A percentile compares a stretch with the other conserved stretches of the same genome.
Evolutionary conservation across 169 alveolate species (phyloP).

Genomic region (Eimeria brunetti): DNA sequence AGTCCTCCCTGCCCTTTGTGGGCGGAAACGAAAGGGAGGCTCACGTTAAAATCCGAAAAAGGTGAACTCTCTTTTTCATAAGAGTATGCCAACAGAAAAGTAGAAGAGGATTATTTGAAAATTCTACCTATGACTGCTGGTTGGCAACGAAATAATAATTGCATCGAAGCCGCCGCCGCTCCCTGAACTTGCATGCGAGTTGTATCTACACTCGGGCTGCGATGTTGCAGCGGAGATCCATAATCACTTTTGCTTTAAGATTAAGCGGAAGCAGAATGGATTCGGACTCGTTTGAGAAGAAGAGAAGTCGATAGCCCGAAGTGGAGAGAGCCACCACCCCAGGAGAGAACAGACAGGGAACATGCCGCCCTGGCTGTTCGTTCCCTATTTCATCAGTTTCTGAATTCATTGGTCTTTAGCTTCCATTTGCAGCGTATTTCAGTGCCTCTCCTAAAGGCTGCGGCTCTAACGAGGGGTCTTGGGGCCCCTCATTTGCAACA

Average conservation of each 20-base stretch:
- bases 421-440: not conserved
- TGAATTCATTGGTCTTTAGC: not conserved
- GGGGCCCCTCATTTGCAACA: not conserved
- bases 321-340: not conserved
- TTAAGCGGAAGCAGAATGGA: not conserved
- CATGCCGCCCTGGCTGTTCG: constrained; percentile 8
- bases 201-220: not conserved
- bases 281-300: not conserved
- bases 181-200: constrained; percentile 26
- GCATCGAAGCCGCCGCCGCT: constrained; percentile 52
- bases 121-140: not conserved
- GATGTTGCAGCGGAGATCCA: not conserved
- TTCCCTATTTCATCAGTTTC: not conserved
- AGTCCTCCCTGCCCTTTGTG: not conserved
- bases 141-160: not conserved
- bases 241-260: not conserved
- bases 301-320: constrained; percentile 42
- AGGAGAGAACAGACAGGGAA: constrained; percentile 22
- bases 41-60: not conserved
- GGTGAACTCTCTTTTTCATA: not conserved
- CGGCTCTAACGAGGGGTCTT: not conserved
- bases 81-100: not conserved
- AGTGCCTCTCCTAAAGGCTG: not conserved
- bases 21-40: not conserved
- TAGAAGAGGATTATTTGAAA: not conserved